Evolutionary conservation across 2,329 filamentous ascomycete genomes (phyloP), one percentile per base, ranked within the genome.

Genomic region (Aspergillus pseudoviridinutans): DNA sequence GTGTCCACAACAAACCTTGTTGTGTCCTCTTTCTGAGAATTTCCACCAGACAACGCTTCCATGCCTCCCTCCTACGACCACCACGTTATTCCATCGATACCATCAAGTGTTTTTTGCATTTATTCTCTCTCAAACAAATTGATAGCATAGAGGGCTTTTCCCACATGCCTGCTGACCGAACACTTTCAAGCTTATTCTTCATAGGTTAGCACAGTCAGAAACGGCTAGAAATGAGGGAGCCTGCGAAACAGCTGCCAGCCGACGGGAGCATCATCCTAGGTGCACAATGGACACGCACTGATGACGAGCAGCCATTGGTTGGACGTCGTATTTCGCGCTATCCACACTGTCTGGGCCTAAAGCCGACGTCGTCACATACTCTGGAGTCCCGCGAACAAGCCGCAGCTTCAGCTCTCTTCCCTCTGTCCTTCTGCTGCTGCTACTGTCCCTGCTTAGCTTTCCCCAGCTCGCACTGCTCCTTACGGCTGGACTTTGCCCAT

Each of bases 381-480:
- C 42, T 7, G 3, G 2, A 17, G 32, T 38, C 14, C 32, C 32
- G 17, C 17, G 32, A 7, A 38, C 8, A 44, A 22, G n/a, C n/a
- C 41, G n/a, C n/a, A 28, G 14, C 54, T 47, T 25, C 35, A 46
- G 24, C 27, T 10, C 12, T 12, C 38, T 51, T 24, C 41, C 6
- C 42, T 20, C 47, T 38, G 20, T 27, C 22, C 12, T 8, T 42
- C 14, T 22, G 17, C 12, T 35, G 44, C 29, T 38, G 20, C 49
- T 29, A 17, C 35, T n/a, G 35, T 44, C 28, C 59, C 51, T 59
- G 50, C 54, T 49, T 58, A 53, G 52, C 58, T 54, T 54, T 58
- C 55, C 50, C 61, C 58, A 52, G 54, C 35, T 59, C 50, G 44
- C 52, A 47, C 54, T 55, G 32, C 32, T 35, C 14, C 14, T 17